phyloP scores from a whole-genome alignment of 208 protist genomes.

The Phytomonas serpens region DNA sequence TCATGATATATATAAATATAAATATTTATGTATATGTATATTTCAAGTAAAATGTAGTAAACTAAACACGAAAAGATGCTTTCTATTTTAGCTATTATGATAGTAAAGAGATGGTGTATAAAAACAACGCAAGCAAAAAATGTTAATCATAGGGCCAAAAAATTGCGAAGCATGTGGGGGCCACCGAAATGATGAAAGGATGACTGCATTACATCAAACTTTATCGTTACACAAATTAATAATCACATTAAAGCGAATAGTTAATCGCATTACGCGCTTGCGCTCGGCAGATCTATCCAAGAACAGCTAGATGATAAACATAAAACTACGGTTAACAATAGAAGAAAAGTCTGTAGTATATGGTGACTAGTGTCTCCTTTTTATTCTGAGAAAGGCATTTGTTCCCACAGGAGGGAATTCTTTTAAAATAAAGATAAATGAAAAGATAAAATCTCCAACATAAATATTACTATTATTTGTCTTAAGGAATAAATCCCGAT shows the following conservation, averaged over 20 bases:
- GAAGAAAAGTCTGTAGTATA: neutral
- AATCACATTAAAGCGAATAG: neutral
- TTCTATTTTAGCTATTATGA: neutral
- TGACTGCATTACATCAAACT: neutral
- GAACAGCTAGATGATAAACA: neutral
- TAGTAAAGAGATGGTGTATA: neutral
- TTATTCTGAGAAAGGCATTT: neutral
- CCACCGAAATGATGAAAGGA: neutral
- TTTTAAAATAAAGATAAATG: neutral
- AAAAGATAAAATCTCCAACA: neutral
- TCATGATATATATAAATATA: slow-evolving; percentile 24
- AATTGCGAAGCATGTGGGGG: neutral
- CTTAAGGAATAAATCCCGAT: neutral
- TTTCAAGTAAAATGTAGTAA: neutral
- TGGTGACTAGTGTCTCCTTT: neutral
- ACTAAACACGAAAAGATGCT: neutral
- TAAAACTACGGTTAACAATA: neutral
- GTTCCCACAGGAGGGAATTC: neutral
- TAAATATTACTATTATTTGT: slow-evolving; percentile 2
- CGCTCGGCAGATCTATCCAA: neutral
- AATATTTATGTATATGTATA: slow-evolving; percentile 5
- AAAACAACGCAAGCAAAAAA: neutral
- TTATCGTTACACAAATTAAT: neutral
- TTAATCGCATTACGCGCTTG: neutral
- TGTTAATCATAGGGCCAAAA: neutral